These are phyloP conservation scores for Aspergillus fructus DNA, from an alignment of 2,329 filamentous ascomycete genomes.

Conservation along the genomic window DNA sequence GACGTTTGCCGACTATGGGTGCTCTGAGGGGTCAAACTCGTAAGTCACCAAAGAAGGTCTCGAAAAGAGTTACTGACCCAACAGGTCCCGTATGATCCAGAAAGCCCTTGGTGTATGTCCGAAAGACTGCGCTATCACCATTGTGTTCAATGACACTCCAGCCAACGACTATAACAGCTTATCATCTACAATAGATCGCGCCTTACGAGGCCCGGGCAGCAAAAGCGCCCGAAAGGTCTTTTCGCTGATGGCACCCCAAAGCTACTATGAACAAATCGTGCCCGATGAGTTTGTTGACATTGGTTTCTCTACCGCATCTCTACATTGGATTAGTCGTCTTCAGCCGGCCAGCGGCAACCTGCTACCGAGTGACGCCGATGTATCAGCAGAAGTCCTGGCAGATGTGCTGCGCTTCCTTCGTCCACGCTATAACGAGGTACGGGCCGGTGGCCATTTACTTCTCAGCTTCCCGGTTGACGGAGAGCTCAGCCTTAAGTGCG, in stretches of 20 bases:
- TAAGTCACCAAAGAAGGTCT: not conserved
- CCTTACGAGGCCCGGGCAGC: not conserved
- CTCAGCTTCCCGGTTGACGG: slow-evolving; percentile 7
- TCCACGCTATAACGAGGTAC: not conserved
- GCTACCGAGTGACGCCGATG: slow-evolving; percentile 1
- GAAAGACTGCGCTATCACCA: not conserved
- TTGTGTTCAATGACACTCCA: slow-evolving; percentile 7
- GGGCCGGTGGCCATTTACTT: not conserved
- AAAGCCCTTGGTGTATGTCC: not conserved
- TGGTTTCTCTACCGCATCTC: slow-evolving; percentile 3
- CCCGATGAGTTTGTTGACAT: not conserved
- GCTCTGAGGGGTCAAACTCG: slow-evolving; percentile 8
- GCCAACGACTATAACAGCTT: slow-evolving; percentile 6
- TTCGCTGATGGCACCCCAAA: slow-evolving; percentile 4
- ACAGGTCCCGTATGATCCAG: not conserved
- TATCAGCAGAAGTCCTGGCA: not conserved
- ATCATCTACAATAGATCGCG: slow-evolving; percentile 3
- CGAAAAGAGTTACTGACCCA: not conserved
- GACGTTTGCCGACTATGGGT: slow-evolving; percentile 6
- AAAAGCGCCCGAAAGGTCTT: not conserved
- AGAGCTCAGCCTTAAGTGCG: slow-evolving; percentile 1
- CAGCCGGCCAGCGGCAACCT: not conserved
- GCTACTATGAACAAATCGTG: slow-evolving; percentile 7
- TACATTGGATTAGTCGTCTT: slow-evolving; percentile 8
- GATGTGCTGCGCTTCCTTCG: slow-evolving; percentile 1